Percentiles rank a stretch among this genome's conserved stretches.
These are phyloP conservation scores for Fraxinus americana DNA, from an alignment of 257 asterid genomes.

Conservation along the genomic window DNA sequence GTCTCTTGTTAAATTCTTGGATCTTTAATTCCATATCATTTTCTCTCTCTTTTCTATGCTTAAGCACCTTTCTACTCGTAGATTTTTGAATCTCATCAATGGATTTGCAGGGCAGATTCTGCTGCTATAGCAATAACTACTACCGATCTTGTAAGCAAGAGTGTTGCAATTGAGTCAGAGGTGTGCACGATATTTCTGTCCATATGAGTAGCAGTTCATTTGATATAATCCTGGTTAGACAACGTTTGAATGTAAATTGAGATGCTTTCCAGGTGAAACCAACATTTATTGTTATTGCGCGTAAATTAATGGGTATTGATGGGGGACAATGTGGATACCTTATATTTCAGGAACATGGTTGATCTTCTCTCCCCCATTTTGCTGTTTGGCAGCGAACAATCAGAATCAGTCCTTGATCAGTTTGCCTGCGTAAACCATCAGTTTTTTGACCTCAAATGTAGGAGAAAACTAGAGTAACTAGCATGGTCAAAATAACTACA, in stretches of 20 bases:
- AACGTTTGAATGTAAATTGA: no score
- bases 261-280: no score
- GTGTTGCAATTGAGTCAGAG: conserved; percentile 80
- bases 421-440: no score
- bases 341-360: not conserved
- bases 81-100: conserved; percentile 18
- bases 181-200: conserved; percentile 35
- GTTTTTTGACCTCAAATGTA: not conserved
- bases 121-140: conserved; percentile 99
- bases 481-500: not conserved
- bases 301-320: not conserved
- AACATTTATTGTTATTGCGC: no score
- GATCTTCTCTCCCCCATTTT: not conserved
- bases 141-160: conserved; percentile 96
- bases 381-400: not conserved
- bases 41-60: not conserved
- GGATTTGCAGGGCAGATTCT: conserved; percentile 67
- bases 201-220: not conserved
- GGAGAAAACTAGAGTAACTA: not conserved
- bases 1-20: not conserved
- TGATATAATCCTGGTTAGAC: not conserved
- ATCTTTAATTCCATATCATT: not conserved
- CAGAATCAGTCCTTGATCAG: not conserved
- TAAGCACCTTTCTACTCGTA: not conserved
- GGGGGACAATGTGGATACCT: not conserved